Base-by-base conservation (phyloP, 2,329 filamentous ascomycete species). In the Fusarium staphyleae region DNA sequence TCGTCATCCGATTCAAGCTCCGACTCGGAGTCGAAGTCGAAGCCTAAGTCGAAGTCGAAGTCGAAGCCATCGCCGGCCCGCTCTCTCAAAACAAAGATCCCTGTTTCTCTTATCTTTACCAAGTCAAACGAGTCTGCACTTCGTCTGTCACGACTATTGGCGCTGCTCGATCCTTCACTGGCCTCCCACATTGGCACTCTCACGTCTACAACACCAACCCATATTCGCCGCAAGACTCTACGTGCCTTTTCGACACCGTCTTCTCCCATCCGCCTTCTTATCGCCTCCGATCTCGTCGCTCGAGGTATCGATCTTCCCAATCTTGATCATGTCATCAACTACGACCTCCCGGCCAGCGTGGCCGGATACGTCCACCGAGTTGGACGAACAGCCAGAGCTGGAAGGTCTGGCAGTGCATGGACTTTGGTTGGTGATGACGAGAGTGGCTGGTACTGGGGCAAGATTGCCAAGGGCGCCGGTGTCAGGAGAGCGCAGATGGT, bases 231-330 rank as follows among this genome's bases (percentile, higher is more conserved):
- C 54, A 87, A 85, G 65, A 86, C 87, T 0, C 78, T 93, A 18
- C 80, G 81, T 19, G 81, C 83, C n/a, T 93, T 93, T 71, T 75
- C 81, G 3, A 83, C 83, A 52, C 79, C 82, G 3, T 90, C 91
- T 66, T 78, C 81, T 3, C 85, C 84, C 52, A 74, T 90, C 19
- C 86, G 87, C 6, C 85, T 96, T 39, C 84, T 98, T 35, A 87
- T 98, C 37, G 92, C 93, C 1, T 96, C 95, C 0, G 93, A 98
- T 70, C 88, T 96, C n/a, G 91, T 95, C 1, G 91, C 92, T 2
- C 89, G 93, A 59, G 95, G 93, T 66, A 86, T 98, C 19, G 93
- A 98, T 72, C 81, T 96, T 11, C 84, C 86, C 1, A 82, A 84
- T 39, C 82, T 98, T 39, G 86, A 87, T 29, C 90, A 96, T 69